These are phyloP conservation scores for Vigna angularis DNA, from an alignment of 306 rosid genomes.

Conservation along the genomic window DNA sequence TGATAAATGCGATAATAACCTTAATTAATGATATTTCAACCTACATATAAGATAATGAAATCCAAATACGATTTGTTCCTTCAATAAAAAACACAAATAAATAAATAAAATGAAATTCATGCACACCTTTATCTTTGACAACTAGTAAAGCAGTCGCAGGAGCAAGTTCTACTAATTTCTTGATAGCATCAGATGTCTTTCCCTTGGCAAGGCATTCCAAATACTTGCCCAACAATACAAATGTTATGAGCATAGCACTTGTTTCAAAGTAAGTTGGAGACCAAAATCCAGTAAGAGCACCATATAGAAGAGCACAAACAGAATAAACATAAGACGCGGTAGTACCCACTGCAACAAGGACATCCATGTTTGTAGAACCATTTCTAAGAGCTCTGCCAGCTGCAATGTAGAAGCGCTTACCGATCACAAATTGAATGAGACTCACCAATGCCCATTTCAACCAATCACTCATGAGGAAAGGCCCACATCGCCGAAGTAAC, in stretches of 20 bases:
- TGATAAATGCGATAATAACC: conserved; percentile 14
- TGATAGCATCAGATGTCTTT: conserved; percentile 99
- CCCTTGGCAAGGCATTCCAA: conserved; percentile 98
- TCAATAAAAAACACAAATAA: background rate
- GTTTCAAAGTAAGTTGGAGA: conserved; percentile 97
- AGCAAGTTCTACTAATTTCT: conserved; percentile 89
- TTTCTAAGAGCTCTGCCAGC: conserved; percentile 97
- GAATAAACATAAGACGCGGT: conserved; percentile 96
- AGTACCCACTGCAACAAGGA: conserved; percentile 96
- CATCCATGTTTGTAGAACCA: conserved; percentile 99
- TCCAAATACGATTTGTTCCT: conserved; percentile 14
- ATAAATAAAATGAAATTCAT: conserved; percentile 32
- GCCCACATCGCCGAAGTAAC: conserved; percentile 87
- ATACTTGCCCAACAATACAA: conserved; percentile 96
- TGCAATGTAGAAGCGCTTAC: conserved; percentile 93
- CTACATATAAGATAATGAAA: conserved; percentile 36
- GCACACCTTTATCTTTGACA: conserved; percentile 78
- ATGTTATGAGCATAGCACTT: conserved; percentile 98
- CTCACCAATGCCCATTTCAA: conserved; percentile 95
- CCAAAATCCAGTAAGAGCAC: conserved; percentile 96
- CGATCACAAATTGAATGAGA: conserved; percentile 86
- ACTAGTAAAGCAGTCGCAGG: conserved; percentile 88
- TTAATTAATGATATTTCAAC: too few species aligned
- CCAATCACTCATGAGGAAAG: conserved; percentile 92
- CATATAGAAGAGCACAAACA: conserved; percentile 92